Conservation (phyloP, 2,329 filamentous ascomycete genomes). For the Lasiodiplodia theobromae region DNA sequence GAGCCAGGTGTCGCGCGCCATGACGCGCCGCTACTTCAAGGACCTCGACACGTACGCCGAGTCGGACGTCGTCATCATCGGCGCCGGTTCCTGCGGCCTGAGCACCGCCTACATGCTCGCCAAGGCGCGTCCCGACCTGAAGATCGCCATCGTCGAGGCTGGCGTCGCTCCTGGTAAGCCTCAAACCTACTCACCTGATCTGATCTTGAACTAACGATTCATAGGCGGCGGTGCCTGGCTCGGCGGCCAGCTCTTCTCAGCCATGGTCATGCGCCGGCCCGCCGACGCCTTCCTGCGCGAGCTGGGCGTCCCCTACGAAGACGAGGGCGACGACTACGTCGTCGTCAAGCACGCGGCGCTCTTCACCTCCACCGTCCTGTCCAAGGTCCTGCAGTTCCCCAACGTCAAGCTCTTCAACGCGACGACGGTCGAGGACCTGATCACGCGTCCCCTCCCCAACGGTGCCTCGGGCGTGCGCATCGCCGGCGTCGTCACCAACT, state of each 20-base stretch:
- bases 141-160: slow-evolving; percentile 90
- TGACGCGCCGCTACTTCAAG: slow-evolving; percentile 91
- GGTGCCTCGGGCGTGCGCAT: slow-evolving; percentile 73
- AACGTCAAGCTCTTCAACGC: slow-evolving; percentile 98
- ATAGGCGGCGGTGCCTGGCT: slow-evolving; percentile 86
- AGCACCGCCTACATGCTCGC: slow-evolving; percentile 85
- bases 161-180: slow-evolving; percentile 73
- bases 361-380: slow-evolving; percentile 87
- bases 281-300: slow-evolving; percentile 84
- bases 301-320: slow-evolving; percentile 83
- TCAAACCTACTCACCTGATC: background rate
- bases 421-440: slow-evolving; percentile 88
- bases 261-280: slow-evolving; percentile 95
- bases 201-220: background rate
- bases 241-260: slow-evolving; percentile 91
- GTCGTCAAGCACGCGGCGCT: slow-evolving; percentile 94
- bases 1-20: slow-evolving; percentile 89
- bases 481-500: slow-evolving; percentile 93
- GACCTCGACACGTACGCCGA: slow-evolving; percentile 90
- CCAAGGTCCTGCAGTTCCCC: slow-evolving; percentile 81
- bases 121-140: slow-evolving; percentile 83
- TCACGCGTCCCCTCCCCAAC: slow-evolving; percentile 72
- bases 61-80: slow-evolving; percentile 92
- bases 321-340: slow-evolving; percentile 80
- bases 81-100: slow-evolving; percentile 87